phyloP scores from a whole-genome alignment of 768 basidiomycete genomes.

The Aureoboletus auriporus region DNA sequence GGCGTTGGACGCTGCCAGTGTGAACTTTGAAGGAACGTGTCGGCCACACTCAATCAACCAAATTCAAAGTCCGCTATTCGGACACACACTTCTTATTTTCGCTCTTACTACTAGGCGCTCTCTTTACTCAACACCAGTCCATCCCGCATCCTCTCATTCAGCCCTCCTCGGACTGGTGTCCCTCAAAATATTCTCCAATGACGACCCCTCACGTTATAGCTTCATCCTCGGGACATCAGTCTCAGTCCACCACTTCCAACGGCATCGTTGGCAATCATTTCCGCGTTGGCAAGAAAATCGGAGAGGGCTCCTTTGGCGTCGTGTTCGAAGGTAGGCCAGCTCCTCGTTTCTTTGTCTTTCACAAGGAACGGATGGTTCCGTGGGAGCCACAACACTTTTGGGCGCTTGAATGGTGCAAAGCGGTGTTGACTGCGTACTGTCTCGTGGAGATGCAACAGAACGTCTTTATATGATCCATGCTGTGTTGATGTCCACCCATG shows the following conservation, averaged over 20 bases:
- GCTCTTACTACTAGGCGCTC: conserved; percentile 17
- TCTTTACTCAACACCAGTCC: conserved; percentile 22
- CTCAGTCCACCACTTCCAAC: conserved; percentile 58
- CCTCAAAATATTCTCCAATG: conserved; percentile 39
- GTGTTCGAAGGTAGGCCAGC: conserved; percentile 83
- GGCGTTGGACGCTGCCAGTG: too few relatives aligned
- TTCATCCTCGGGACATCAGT: conserved; percentile 67
- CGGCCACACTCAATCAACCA: conserved; percentile 15
- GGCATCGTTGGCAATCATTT: conserved; percentile 78
- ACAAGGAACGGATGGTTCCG: conserved; percentile 1
- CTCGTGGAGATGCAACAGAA: conserved; percentile 4
- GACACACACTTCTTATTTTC: conserved; percentile 26
- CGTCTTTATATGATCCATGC: conserved; percentile 5
- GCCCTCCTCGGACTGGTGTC: conserved; percentile 27
- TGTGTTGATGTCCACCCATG: conserved; percentile 1
- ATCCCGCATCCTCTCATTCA: conserved; percentile 21
- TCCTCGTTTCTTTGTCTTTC: background rate
- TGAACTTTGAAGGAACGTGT: conserved; percentile 25
- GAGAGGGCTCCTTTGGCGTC: conserved; percentile 98
- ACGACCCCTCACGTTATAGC: conserved; percentile 82
- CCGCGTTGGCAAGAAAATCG: conserved; percentile 97
- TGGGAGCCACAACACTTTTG: conserved; percentile 1
- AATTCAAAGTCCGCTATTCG: conserved; percentile 33
- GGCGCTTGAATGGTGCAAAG: conserved; percentile 12
- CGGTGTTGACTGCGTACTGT: conserved; percentile 4